Evolutionary conservation across 1,284 basidiomycete species (phyloP).

Genomic region (Violaceomyces palustris): DNA sequence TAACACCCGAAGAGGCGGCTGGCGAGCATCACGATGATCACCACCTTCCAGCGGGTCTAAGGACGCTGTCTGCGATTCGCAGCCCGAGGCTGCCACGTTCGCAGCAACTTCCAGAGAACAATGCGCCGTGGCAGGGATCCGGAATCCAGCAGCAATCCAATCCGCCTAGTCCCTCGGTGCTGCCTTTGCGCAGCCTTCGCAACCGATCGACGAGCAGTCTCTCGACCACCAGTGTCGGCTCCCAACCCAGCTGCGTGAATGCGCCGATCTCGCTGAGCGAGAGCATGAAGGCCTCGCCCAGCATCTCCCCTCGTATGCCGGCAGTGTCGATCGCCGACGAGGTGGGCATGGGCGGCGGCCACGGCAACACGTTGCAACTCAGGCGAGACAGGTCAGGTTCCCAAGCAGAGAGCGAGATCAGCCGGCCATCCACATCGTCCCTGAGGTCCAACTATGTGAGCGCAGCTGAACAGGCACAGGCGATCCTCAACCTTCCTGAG

Average conservation of each 20-base stretch:
- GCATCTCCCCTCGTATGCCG: conserved; percentile 10
- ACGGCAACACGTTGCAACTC: conserved; percentile 1
- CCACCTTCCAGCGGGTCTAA: conserved; percentile 11
- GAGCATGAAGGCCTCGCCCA: too few species aligned
- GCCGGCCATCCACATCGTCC: conserved; percentile 15
- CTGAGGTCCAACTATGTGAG: conserved; percentile 24
- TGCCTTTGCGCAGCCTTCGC: neutral
- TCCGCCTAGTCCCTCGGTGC: neutral
- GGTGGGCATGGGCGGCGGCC: conserved; percentile 5
- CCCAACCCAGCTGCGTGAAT: conserved; percentile 20
- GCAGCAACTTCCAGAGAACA: too few species aligned
- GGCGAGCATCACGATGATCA: conserved; percentile 17
- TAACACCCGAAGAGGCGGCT: conserved; percentile 10
- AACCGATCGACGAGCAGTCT: conserved; percentile 29
- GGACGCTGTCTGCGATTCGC: conserved; percentile 13
- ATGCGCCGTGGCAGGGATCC: too few species aligned
- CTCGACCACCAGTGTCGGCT: conserved; percentile 17
- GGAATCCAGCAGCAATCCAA: too few species aligned
- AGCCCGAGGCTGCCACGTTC: neutral
- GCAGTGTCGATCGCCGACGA: conserved; percentile 26
- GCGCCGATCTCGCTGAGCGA: too few species aligned
- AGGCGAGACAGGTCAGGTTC: conserved; percentile 9
- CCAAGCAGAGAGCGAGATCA: conserved; percentile 10
- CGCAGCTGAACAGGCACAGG: conserved; percentile 33
- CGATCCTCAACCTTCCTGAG: conserved; percentile 32